phyloP scores from a whole-genome alignment of 2,329 filamentous ascomycete genomes.

The Plectosphaerella plurivora region DNA sequence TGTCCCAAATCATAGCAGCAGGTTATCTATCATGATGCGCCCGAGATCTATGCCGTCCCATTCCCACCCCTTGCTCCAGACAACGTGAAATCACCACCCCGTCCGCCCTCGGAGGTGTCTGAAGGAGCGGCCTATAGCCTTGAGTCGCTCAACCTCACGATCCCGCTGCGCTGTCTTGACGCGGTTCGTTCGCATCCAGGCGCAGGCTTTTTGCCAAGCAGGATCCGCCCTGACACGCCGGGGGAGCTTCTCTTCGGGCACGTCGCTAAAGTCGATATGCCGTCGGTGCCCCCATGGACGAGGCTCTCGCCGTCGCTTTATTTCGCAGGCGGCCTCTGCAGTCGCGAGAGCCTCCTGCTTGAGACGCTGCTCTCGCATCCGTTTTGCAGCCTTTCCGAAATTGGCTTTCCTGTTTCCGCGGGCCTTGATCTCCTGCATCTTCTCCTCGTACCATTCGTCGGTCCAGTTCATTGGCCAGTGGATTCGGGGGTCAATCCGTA shows the following conservation, averaged over 20 bases:
- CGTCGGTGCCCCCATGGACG: constrained; percentile 22
- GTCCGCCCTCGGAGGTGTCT: not conserved
- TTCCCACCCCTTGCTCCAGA: too few species aligned
- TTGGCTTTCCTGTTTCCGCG: constrained; percentile 46
- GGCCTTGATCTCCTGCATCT: constrained; percentile 42
- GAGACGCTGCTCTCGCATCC: constrained; percentile 26
- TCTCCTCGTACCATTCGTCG: constrained; percentile 40
- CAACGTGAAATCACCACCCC: not conserved
- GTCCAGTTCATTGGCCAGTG: constrained; percentile 40
- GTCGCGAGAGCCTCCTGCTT: constrained; percentile 11
- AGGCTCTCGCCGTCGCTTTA: constrained; percentile 14
- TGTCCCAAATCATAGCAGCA: too few species aligned
- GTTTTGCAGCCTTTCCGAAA: constrained; percentile 39
- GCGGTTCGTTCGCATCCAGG: constrained; percentile 27
- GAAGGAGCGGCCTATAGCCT: not conserved
- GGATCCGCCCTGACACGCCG: constrained; percentile 38
- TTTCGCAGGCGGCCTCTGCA: not conserved
- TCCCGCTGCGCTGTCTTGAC: not conserved
- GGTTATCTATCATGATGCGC: too few species aligned
- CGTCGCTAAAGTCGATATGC: constrained; percentile 29
- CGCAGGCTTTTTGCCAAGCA: constrained; percentile 37
- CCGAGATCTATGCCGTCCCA: too few species aligned
- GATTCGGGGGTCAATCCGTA: constrained; percentile 45
- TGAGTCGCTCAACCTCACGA: not conserved
- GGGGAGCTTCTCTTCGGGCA: constrained; percentile 35